Conservation (phyloP, 1,284 basidiomycete genomes). For the Gomphus bonarii region DNA sequence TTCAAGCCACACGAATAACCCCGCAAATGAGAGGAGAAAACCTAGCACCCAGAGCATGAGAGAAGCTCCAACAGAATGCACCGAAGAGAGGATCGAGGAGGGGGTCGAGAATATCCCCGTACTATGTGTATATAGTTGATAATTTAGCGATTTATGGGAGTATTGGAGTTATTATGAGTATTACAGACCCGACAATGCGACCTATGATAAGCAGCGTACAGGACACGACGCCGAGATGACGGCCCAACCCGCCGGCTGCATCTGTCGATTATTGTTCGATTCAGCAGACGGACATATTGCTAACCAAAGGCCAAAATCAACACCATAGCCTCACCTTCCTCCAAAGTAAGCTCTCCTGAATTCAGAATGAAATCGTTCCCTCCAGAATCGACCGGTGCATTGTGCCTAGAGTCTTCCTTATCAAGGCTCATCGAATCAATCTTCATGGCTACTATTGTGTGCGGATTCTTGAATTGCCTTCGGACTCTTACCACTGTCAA, state of each 20-base stretch:
- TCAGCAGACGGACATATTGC: neutral
- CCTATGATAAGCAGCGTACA: conserved; percentile 42
- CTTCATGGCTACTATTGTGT: neutral
- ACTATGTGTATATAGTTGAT: neutral
- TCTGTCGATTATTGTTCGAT: conserved; percentile 19
- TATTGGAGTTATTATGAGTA: neutral
- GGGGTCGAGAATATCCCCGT: conserved; percentile 58
- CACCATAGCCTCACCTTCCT: neutral
- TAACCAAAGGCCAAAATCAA: neutral
- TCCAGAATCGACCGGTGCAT: neutral
- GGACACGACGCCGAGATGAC: conserved; percentile 38
- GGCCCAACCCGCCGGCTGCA: conserved; percentile 37
- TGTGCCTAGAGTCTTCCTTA: neutral
- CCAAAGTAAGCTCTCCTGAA: neutral
- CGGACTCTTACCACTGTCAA: neutral
- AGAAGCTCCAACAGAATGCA: conserved; percentile 41
- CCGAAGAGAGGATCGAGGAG: conserved; percentile 40
- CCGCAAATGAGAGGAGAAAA: conserved; percentile 39
- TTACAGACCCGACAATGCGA: conserved; percentile 34
- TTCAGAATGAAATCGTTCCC: neutral
- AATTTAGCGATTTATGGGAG: neutral
- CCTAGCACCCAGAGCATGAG: conserved; percentile 49
- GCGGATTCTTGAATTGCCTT: too few relatives aligned
- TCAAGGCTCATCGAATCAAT: neutral
- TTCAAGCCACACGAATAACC: conserved; percentile 47